Evolutionary conservation across 2,329 filamentous ascomycete species (phyloP), one percentile per base, ranked within the genome.

Genomic region (Pseudogymnoascus sp.): DNA sequence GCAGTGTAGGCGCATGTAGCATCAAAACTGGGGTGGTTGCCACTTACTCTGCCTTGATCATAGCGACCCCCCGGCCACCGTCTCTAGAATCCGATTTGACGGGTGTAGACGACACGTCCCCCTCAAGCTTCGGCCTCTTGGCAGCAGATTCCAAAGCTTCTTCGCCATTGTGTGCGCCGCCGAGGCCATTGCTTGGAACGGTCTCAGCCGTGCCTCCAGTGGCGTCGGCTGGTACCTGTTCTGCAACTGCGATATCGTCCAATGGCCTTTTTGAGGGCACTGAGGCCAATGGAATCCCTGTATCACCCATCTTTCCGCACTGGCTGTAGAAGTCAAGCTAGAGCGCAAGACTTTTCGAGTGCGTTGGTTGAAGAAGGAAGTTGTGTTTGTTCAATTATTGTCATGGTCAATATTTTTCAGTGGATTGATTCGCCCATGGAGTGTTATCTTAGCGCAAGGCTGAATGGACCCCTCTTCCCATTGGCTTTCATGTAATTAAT

Each of bases 51-150:
- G 66, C 61, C 61, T 74, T 73, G 21, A 74, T 67, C 59, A 70
- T 60, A 11, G 72, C 72, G 28, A 72, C 69, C 23, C 73, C 73
- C 60, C 67, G 71, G 1, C 70, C 65, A 59, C 69, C 72, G 16
- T 71, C 71, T 62, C 68, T 56, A 18, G 50, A 18, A 56, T 56
- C 50, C 1, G 50, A 56, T 21, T 56, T 56, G 28, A 34, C 28
- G 5, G 66, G 34, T 23, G 38, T 25, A 23, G 12, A 46, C 37
- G 53, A 18, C 10, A 10, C 8, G 5, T 64, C 62, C 25, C 64
- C 71, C 31, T 83, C 79, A 61, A 84, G 72, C 75, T 83, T 89
- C 68, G 82, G 77, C 70, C 84, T 82, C 77, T 89, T 89, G 61
- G 81, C 75, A 40, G 83, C 79, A 64, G 81, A 79, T 61, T 75